Percentiles rank a stretch among this genome's conserved stretches.
Evolutionary conservation across 1,139 yeast species (phyloP).

Genomic region (Pichia sp.): DNA sequence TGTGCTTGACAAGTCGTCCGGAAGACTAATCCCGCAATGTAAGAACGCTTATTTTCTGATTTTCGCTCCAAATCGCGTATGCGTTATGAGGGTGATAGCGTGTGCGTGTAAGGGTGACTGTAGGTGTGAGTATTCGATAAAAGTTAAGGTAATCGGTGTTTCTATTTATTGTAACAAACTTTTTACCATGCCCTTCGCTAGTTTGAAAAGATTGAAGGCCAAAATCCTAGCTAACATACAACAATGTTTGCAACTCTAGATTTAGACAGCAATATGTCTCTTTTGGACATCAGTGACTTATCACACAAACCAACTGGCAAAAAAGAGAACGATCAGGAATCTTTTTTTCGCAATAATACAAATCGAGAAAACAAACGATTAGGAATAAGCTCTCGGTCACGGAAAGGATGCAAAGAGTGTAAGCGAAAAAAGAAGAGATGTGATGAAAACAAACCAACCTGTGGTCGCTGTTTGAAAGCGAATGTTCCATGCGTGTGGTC

Average conservation of each 20-base stretch:
- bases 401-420: constrained; percentile 26
- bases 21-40: no score
- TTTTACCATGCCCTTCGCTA: no score
- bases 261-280: constrained; percentile 6
- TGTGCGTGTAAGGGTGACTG: no score
- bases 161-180: no score
- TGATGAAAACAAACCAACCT: constrained; percentile 26
- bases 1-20: no score
- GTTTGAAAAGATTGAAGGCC: no score
- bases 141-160: no score
- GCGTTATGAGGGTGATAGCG: no score
- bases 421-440: constrained; percentile 27
- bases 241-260: constrained; percentile 16
- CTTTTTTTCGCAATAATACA: background rate
- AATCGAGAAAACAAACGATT: constrained; percentile 14
- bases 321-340: background rate
- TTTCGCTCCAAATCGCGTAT: no score
- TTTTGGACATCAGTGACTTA: background rate
- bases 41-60: no score
- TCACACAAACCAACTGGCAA: background rate
- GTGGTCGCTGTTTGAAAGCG: constrained; percentile 23
- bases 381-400: constrained; percentile 19
- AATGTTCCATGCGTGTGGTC: constrained; percentile 19
- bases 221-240: background rate
- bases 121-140: no score